Evolutionary conservation across 176 grass and related monocot genomes (phyloP).

Genomic region (Ensete glaucum): DNA sequence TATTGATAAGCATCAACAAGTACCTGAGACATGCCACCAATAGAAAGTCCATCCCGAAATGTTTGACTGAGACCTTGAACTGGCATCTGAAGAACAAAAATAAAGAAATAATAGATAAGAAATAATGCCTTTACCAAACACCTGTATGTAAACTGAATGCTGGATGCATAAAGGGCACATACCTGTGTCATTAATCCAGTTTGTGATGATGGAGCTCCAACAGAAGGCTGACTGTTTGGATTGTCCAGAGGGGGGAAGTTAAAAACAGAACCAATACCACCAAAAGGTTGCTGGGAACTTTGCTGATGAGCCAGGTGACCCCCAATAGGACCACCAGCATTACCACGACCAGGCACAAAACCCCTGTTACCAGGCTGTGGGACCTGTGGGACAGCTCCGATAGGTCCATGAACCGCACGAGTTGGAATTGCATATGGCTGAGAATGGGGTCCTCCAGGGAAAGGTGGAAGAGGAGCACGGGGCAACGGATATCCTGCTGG

Average conservation of each 20-base stretch:
- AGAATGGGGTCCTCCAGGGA: conserved; percentile 80
- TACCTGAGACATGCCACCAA: conserved; percentile 99
- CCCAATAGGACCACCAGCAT: conserved; percentile 77
- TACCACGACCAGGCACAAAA: conserved; percentile 70
- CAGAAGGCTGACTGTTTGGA: conserved; percentile 77
- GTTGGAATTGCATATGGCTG: conserved; percentile 95
- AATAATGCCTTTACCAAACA: neutral
- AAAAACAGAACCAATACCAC: conserved; percentile 50
- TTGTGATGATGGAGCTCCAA: conserved; percentile 64
- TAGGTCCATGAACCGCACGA: conserved; percentile 68
- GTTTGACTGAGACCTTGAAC: conserved; percentile 96
- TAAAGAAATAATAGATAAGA: neutral
- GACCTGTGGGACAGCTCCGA: conserved; percentile 64
- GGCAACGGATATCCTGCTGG: conserved; percentile 68
- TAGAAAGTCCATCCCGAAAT: conserved; percentile 88
- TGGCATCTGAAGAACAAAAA: conserved; percentile 44
- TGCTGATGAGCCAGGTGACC: conserved; percentile 91
- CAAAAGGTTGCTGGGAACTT: conserved; percentile 69
- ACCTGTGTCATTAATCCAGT: conserved; percentile 98
- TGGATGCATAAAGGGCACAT: conserved; percentile 8
- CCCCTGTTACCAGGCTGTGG: conserved; percentile 73
- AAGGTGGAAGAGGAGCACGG: conserved; percentile 71
- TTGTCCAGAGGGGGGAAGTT: conserved; percentile 64
- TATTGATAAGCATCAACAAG: conserved; percentile 3
- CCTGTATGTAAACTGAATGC: neutral